Percentiles rank a stretch among this genome's conserved stretches.
Evolutionary conservation across 2,329 filamentous ascomycete species (phyloP).

Genomic region (Cladophialophora yegresii): DNA sequence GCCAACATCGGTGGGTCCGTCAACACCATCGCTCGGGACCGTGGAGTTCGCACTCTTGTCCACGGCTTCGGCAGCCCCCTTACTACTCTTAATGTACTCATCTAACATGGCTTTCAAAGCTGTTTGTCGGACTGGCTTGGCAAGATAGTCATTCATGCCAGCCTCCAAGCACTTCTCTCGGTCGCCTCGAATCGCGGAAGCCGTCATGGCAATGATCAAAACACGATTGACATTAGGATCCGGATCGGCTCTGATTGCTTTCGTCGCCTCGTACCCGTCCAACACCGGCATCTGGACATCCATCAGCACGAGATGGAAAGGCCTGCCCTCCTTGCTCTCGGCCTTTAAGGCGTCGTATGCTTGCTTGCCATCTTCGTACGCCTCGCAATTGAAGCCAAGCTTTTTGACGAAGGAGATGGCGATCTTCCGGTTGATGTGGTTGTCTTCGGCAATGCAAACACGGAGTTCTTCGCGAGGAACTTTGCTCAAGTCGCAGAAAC

Average conservation of each 20-base stretch:
- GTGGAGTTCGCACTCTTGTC: constrained; percentile 9
- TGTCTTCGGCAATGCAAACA: constrained; percentile 90
- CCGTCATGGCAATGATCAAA: constrained; percentile 97
- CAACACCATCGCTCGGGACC: constrained; percentile 26
- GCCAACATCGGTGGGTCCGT: constrained; percentile 13
- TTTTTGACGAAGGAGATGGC: constrained; percentile 50
- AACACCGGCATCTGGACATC: constrained; percentile 54
- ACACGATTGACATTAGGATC: constrained; percentile 76
- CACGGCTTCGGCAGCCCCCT: constrained; percentile 16
- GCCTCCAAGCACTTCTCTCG: constrained; percentile 92
- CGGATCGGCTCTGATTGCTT: constrained; percentile 59
- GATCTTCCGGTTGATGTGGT: constrained; percentile 50
- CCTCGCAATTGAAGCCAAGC: constrained; percentile 82
- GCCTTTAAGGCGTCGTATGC: constrained; percentile 43
- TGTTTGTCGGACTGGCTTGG: constrained; percentile 89
- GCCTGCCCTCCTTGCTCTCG: constrained; percentile 39
- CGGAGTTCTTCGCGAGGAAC: constrained; percentile 77
- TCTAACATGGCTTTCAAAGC: constrained; percentile 82
- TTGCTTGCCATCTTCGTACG: constrained; percentile 78
- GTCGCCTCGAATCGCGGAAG: constrained; percentile 90
- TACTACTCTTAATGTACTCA: constrained; percentile 55
- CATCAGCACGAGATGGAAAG: constrained; percentile 53
- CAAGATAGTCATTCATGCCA: constrained; percentile 96
- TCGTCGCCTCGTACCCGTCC: constrained; percentile 54
- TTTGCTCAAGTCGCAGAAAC: constrained; percentile 67